Evolutionary conservation across 257 asterid genomes (phyloP), one percentile per base, ranked within the genome.

Genomic region (Gardenia jasminoides): DNA sequence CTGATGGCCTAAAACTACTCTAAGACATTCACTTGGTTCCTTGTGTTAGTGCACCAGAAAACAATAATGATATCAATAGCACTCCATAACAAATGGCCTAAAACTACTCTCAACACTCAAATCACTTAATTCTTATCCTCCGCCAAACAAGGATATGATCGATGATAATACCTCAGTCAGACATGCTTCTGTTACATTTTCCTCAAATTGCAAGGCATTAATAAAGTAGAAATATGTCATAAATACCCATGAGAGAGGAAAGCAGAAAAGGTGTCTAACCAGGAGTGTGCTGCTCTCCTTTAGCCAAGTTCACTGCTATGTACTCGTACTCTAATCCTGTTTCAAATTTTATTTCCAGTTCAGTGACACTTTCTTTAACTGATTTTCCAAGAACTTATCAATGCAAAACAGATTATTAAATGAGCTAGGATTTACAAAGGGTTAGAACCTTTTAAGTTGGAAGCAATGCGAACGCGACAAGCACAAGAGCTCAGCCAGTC

Each of bases 401-500:
- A 52, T 15, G 22, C 59, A 52, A 52, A 52, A 0, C 59, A 52
- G 22, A 52, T 16, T 22, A 15, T 52, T 16, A 52, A 52, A 52
- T 52, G 22, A 52, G 15, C 59, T 52, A 0, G 41, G 41, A 36
- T 2, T 52, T 52, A 52, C 59, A 13, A 52, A 15, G 16, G 16
- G 15, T 52, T 52, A 20, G 59, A 78, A 90, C 98, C 91, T 90
- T 93, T 93, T 76, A 93, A 83, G 67, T 85, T 86, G 84, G 91
- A 96, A 76, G 94, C 98, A 52, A 91, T 90, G 17, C 94, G 93
- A 12, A 91, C 93, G 28, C 97, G 97, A 77, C 77, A 83, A 82
- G 97, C 90, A 79, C 98, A 93, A 84, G 97, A 86, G 81, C 98
- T 93, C 84, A 90, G 87, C 96, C 96, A 90, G 68, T 89, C 85